Evolutionary conservation across 2,329 filamentous ascomycete species (phyloP), one percentile per base, ranked within the genome.

Genomic region (Colletotrichum chlorophyti): DNA sequence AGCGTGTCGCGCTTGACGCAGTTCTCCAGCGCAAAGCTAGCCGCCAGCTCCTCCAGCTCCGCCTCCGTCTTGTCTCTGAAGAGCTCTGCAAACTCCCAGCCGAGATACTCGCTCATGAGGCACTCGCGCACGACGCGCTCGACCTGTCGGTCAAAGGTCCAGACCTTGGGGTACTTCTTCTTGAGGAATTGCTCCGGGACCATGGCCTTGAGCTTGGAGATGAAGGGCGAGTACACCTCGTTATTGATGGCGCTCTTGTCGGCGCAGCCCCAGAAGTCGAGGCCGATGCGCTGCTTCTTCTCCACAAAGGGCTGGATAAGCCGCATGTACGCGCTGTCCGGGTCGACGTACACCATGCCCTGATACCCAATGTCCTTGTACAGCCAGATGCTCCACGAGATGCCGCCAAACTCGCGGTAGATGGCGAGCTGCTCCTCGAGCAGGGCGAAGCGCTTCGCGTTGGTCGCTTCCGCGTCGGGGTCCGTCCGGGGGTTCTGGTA

Each of bases 361-460:
- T 84, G 81, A 40, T 81, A 75, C 0, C 82, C 81, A 34, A 85
- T 78, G 57, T 85, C 82, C 66, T 85, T 85, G 69, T 83, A 85
- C 0, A 83, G 69, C 82, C 83, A 85, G 65, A 88, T 88, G 12
- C 73, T 80, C 85, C 84, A 88, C 41, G 77, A 79, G 4, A 79
- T 76, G 7, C 75, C 75, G 0, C 42, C 51, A 17, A 32, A 32
- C 46, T 80, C 68, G 45, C 61, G 58, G 53, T 77, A 77, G 2
- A 76, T 73, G 1, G 63, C 51, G 2, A 77, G 63, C 42, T 82
- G 79, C 34, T 78, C 73, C 2, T 72, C 68, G 0, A 82, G 64
- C 0, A 81, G 65, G 1, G 72, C 71, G 45, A 75, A 79, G 1
- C 79, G 68, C 34, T 77, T 72, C 2, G 65, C 58, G 48, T 81